Percentiles rank a stretch among this genome's conserved stretches.
Evolutionary conservation across 1,284 basidiomycete genomes (phyloP).

Genomic region (Mycena citricolor): DNA sequence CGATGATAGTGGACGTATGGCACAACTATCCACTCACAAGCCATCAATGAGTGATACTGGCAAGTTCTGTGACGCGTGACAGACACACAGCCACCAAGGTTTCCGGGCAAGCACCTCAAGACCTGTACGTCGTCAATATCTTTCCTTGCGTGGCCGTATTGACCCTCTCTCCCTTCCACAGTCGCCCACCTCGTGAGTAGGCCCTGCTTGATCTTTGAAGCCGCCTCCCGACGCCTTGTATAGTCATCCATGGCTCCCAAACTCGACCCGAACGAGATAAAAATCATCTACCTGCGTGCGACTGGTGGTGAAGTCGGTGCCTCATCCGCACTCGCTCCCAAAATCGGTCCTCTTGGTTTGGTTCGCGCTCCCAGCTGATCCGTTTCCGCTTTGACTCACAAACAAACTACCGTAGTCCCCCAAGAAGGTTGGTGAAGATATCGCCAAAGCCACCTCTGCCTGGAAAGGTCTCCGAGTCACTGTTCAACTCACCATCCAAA

Average conservation of each 20-base stretch:
- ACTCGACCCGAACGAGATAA: conserved; percentile 91
- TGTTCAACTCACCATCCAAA: conserved; percentile 99
- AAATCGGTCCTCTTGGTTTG: conserved; percentile 99
- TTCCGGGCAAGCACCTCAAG: no score
- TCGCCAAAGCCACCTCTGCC: conserved; percentile 96
- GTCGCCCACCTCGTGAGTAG: conserved; percentile 74
- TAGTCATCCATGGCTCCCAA: conserved; percentile 7
- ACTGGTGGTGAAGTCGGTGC: conserved; percentile 99
- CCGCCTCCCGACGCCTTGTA: neutral
- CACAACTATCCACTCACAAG: no score
- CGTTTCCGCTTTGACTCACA: conserved; percentile 9
- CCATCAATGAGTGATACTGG: no score
- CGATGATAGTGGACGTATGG: no score
- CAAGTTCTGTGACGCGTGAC: no score
- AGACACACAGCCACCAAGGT: no score
- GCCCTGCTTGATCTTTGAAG: conserved; percentile 9
- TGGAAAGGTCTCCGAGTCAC: conserved; percentile 99
- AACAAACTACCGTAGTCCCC: conserved; percentile 71
- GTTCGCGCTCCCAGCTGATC: conserved; percentile 52
- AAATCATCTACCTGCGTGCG: conserved; percentile 99
- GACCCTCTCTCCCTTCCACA: no score
- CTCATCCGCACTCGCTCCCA: conserved; percentile 97
- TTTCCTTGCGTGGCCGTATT: no score
- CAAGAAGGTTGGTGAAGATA: conserved; percentile 99
- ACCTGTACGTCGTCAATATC: no score